phyloP scores from a whole-genome alignment of 163 green algal species.

The Chlamydomonas reinhardtii region DNA sequence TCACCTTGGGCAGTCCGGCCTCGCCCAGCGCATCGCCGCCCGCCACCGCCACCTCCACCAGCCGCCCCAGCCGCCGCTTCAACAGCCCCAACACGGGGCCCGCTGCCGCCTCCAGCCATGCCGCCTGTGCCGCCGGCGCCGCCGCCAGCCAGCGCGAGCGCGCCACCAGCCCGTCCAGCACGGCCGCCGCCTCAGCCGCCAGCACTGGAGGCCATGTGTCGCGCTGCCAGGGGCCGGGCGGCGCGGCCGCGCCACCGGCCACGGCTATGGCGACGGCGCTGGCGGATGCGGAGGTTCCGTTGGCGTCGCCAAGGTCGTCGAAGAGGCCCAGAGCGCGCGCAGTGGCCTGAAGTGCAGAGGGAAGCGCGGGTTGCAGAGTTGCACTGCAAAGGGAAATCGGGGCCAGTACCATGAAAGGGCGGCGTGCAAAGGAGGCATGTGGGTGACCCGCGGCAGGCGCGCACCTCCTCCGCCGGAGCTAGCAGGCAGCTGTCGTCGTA shows the following conservation, averaged over 20 bases:
- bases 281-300: too few relatives aligned
- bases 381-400: too few relatives aligned
- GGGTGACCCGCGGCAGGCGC: too few relatives aligned
- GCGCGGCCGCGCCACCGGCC: background rate
- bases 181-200: background rate
- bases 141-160: slow-evolving; percentile 32
- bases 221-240: background rate
- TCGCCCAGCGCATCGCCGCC: slow-evolving; percentile 11
- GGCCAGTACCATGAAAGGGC: too few relatives aligned
- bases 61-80: slow-evolving; percentile 20
- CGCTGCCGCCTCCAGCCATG: slow-evolving; percentile 5
- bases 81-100: slow-evolving; percentile 22
- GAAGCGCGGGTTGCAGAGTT: too few relatives aligned
- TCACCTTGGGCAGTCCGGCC: slow-evolving; percentile 26
- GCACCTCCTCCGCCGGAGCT: slow-evolving; percentile 26
- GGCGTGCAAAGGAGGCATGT: too few relatives aligned
- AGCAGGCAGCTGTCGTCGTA: slow-evolving; percentile 32
- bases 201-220: slow-evolving; percentile 27
- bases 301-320: too few relatives aligned
- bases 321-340: too few relatives aligned
- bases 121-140: background rate
- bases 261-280: background rate
- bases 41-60: slow-evolving; percentile 22
- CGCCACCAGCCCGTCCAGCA: slow-evolving; percentile 30
- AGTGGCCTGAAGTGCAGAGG: too few relatives aligned